Evolutionary conservation across 495 filamentous ascomycete genomes (phyloP), one percentile per base, ranked within the genome.

Genomic region (Terfezia claveryi): DNA sequence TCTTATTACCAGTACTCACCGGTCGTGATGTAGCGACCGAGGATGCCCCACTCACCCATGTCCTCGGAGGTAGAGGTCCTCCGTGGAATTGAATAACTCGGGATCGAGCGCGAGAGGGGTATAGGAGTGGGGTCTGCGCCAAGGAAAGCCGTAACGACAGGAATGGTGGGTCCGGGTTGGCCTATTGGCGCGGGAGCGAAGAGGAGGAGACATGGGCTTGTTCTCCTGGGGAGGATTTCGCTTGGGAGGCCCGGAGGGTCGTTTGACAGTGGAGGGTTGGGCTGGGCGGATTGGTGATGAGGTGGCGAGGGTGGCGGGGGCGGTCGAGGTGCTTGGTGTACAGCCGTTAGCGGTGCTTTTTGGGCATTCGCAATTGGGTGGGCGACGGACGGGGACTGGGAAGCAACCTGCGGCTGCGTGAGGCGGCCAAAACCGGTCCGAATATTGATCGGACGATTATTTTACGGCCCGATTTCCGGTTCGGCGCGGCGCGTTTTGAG

Each of bases 221-320:
- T 14, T 14, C 41, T 46, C 17, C 41, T 1, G 4, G 41, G 57
- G 7, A 49, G 10, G 54, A 41, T 20, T 53, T 9, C 10, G 54
- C 49, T 44, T 74, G 73, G 1, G 70, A 73, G 20, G 66, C 70
- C 16, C 73, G 72, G n/a, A 75, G 68, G 59, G 54, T 70, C 72
- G 56, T n/a, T 74, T 75, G 56, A 75, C 73, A 10, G 10, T 32
- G 17, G 36, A 52, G 53, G 12, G 41, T 46, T 46, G 17, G 12
- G 12, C 14, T 46, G 41, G 17, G 41, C 41, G 14, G 41, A 46
- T 14, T 46, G 12, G 20, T 20, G 20, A 32, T 4, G 41, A 46
- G 4, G 14, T 1, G 4, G 41, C 0, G 4, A 46, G 41, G 41
- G 41, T 46, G 14, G 12, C 14, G 12, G 41, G 41, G 0, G 17